These are phyloP conservation scores for Talaromyces rugulosus DNA, from an alignment of 2,329 filamentous ascomycete species.

Conservation along the genomic window DNA sequence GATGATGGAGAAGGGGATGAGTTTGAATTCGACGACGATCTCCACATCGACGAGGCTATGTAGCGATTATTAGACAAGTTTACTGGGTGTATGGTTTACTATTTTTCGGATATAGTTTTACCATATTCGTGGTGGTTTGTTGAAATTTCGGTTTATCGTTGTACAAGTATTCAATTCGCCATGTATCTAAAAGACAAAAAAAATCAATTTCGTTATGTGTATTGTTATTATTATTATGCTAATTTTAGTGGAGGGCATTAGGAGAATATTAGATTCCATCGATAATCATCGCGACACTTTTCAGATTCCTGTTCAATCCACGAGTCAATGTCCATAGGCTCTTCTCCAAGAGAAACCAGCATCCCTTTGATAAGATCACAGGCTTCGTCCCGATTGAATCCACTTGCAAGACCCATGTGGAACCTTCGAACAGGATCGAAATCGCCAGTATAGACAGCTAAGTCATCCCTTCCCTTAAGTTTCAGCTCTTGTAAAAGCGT, in stretches of 20 bases:
- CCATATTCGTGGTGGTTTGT: background rate
- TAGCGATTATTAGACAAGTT: background rate
- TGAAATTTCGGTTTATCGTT: background rate
- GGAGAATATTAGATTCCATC: background rate
- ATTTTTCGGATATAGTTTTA: background rate
- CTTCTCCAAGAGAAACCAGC: constrained; percentile 1
- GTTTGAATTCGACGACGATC: background rate
- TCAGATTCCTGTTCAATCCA: background rate
- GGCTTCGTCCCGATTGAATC: constrained; percentile 6
- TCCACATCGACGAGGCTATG: background rate
- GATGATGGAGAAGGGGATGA: background rate
- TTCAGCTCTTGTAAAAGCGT: background rate
- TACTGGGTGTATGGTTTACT: background rate
- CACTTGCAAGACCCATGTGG: constrained; percentile 12
- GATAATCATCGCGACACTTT: background rate
- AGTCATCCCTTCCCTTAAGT: background rate
- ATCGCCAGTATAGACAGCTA: constrained; percentile 3
- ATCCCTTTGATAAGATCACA: constrained; percentile 8
- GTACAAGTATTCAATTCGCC: background rate
- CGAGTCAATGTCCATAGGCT: background rate
- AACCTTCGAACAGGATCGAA: constrained; percentile 10
- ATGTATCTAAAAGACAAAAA: background rate
- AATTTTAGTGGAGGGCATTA: background rate
- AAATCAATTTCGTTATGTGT: background rate
- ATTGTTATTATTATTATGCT: background rate